These are phyloP conservation scores for Aureobasidium musti DNA, from an alignment of 2,329 filamentous ascomycete genomes.

Conservation along the genomic window DNA sequence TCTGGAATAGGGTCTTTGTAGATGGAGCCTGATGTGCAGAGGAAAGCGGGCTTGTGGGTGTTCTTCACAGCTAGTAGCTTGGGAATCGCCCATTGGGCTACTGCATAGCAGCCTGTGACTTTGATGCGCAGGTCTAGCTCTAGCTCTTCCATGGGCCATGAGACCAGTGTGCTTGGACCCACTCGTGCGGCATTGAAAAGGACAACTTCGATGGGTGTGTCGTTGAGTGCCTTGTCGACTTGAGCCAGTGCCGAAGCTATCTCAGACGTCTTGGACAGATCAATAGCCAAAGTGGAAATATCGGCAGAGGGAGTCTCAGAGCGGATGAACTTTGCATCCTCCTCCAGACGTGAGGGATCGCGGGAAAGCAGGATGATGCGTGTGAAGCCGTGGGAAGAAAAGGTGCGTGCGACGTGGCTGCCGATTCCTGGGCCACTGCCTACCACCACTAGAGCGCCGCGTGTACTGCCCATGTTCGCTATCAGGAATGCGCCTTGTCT, in stretches of 20 bases:
- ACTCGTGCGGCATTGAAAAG: slow-evolving; percentile 58
- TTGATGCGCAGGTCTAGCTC: slow-evolving; percentile 55
- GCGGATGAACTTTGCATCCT: slow-evolving; percentile 41
- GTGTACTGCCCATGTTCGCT: neutral
- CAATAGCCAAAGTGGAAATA: slow-evolving; percentile 51
- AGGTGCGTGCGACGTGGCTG: slow-evolving; percentile 45
- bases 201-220: slow-evolving; percentile 48
- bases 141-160: slow-evolving; percentile 49
- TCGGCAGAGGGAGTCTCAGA: slow-evolving; percentile 40
- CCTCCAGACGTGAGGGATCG: slow-evolving; percentile 45
- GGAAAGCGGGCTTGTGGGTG: slow-evolving; percentile 32
- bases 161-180: slow-evolving; percentile 47
- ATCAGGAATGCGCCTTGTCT: too few relatives aligned
- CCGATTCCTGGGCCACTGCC: slow-evolving; percentile 56
- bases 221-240: slow-evolving; percentile 45
- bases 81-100: slow-evolving; percentile 53
- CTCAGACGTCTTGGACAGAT: slow-evolving; percentile 47
- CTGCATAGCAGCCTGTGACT: slow-evolving; percentile 52
- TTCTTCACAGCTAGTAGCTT: slow-evolving; percentile 40
- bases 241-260: slow-evolving; percentile 47
- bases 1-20: slow-evolving; percentile 52
- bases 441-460: slow-evolving; percentile 42
- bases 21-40: slow-evolving; percentile 43
- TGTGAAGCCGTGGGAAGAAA: slow-evolving; percentile 49
- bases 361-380: slow-evolving; percentile 55